Percentiles rank a stretch among this genome's conserved stretches.
These are phyloP conservation scores for Fusarium udum DNA, from an alignment of 2,329 filamentous ascomycete species.

Conservation along the genomic window DNA sequence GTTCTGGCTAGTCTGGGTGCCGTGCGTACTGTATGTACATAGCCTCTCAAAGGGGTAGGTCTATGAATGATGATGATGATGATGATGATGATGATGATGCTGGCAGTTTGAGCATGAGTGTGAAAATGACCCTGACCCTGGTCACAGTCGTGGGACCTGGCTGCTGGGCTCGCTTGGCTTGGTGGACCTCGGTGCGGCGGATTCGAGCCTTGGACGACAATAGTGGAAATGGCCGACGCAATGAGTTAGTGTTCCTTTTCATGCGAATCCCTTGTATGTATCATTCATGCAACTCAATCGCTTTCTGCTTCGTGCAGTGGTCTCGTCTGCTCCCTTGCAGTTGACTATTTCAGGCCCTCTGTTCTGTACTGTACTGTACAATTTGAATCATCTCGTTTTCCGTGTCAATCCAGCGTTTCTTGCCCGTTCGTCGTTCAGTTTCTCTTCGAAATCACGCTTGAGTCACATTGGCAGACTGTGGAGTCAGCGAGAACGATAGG, in stretches of 20 bases:
- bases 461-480: neutral
- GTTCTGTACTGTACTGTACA: neutral
- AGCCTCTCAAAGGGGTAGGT: slow-evolving; percentile 1
- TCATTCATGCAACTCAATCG: slow-evolving; percentile 35
- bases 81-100: neutral
- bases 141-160: slow-evolving; percentile 18
- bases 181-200: slow-evolving; percentile 30
- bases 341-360: neutral
- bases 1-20: neutral
- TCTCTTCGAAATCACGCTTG: neutral
- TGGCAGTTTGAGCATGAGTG: slow-evolving; percentile 10
- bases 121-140: slow-evolving; percentile 22
- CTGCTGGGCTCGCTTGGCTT: slow-evolving; percentile 11
- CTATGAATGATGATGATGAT: slow-evolving; percentile 6
- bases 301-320: slow-evolving; percentile 4
- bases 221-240: slow-evolving; percentile 35
- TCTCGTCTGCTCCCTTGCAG: slow-evolving; percentile 3
- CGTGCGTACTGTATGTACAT: neutral
- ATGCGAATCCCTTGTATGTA: slow-evolving; percentile 29
- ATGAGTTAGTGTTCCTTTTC: slow-evolving; percentile 29
- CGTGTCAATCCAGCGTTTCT: neutral
- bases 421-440: neutral
- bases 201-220: slow-evolving; percentile 23
- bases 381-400: neutral
- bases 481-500: neutral